Base-by-base conservation (phyloP, 2,329 filamentous ascomycete species). In the Fusarium buxicola region DNA sequence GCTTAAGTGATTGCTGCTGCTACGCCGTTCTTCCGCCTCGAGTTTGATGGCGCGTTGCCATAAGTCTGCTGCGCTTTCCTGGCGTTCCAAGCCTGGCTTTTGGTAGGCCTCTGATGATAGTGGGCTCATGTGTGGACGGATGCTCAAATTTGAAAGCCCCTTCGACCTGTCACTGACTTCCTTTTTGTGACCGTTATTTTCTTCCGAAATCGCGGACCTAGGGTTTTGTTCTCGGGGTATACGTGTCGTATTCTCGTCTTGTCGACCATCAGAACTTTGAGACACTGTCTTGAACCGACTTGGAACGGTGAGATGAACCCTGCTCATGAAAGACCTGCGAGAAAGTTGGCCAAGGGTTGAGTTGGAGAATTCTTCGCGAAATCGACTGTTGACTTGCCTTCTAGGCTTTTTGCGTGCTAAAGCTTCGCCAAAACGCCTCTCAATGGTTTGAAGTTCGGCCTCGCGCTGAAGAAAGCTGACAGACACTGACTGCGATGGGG, bases 371-470 rank as follows among this genome's bases (percentile, higher is more conserved):
- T 80, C 73, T 55, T 83, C 80, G 9, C 66, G 73, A 63, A 82
- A 82, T 16, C 73, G 78, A 60, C 77, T 81, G 40, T 60, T 61
- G 2, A 77, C 55, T 10, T 69, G 71, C n/a, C 59, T 49, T 3
- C 67, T 67, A 3, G 66, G 69, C 31, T 74, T 74, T 25, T 69
- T 74, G 4, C 70, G 72, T 12, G 73, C 43, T 3, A 75, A 54
- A 6, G 72, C 68, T n/a, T 76, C 65, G 11, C 73, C 72, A 47
- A 82, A 81, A n/a, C 78, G 73, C 52, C 76, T 76, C 48, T 78
- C 72, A 16, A 82, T 75, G 1, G 75, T 76, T 32, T 58, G 68
- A 11, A 78, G 69, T 64, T 80, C 78, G 8, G 66, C 65, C 49
- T 81, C 79, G 45, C 75, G 74, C 24, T 75, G 74, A 21, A 68